A percentile compares a stretch with the other conserved stretches of the same genome.
These are phyloP conservation scores for Salicornia ramosissima DNA, from an alignment of 148 eudicot genomes.

Conservation along the genomic window DNA sequence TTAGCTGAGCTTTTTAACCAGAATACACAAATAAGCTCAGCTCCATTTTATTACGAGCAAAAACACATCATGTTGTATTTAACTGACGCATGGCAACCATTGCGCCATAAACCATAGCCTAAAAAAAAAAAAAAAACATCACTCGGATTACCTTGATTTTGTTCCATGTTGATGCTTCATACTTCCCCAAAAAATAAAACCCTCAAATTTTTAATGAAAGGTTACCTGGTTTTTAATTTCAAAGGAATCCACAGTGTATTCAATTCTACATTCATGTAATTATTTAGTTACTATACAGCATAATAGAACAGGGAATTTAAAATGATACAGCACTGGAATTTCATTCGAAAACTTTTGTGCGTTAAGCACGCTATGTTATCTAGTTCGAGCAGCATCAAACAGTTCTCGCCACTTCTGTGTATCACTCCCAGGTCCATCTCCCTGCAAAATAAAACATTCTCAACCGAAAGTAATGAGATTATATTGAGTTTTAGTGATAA, in stretches of 20 bases:
- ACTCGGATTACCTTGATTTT: too few relatives aligned
- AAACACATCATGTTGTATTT: too few relatives aligned
- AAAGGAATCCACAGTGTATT: neutral
- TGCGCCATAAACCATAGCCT: too few relatives aligned
- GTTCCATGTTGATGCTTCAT: too few relatives aligned
- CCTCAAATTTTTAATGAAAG: too few relatives aligned
- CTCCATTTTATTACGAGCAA: too few relatives aligned
- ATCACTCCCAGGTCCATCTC: constrained; percentile 91
- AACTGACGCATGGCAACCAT: too few relatives aligned
- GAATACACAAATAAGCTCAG: too few relatives aligned
- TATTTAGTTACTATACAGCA: neutral
- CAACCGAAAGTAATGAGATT: neutral
- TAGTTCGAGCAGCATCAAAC: constrained; percentile 54
- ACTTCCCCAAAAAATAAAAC: too few relatives aligned
- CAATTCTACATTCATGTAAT: neutral
- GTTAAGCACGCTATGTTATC: neutral
- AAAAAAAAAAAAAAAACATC: too few relatives aligned
- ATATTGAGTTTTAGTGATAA: neutral
- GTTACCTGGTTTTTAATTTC: neutral
- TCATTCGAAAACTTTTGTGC: neutral
- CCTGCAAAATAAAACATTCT: constrained; percentile 45
- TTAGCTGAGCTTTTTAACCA: too few relatives aligned
- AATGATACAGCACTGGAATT: neutral
- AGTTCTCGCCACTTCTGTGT: constrained; percentile 66
- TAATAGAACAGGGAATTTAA: neutral